These are phyloP conservation scores for Fraxinus xanthoxyloides DNA, from an alignment of 305 asterid genomes.

Conservation along the genomic window DNA sequence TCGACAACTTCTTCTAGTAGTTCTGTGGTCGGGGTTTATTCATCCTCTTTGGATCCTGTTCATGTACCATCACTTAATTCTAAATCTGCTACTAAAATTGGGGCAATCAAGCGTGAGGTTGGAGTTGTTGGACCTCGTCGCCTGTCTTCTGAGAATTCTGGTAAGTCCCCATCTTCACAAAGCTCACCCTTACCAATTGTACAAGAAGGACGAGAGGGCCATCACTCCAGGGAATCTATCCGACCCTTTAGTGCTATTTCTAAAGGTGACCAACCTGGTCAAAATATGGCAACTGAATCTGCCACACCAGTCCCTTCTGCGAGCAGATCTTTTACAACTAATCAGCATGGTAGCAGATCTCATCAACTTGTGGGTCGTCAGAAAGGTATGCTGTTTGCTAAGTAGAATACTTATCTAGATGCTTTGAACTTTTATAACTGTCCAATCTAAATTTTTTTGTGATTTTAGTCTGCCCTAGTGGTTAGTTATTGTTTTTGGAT, in stretches of 20 bases:
- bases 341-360: slow-evolving; percentile 53
- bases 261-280: slow-evolving; percentile 51
- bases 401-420: slow-evolving; percentile 14
- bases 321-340: slow-evolving; percentile 52
- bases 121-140: slow-evolving; percentile 95
- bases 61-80: slow-evolving; percentile 89
- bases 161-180: slow-evolving; percentile 53
- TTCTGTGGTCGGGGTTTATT: slow-evolving; percentile 70
- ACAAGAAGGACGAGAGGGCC: slow-evolving; percentile 46
- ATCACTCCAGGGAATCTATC: slow-evolving; percentile 45
- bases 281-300: slow-evolving; percentile 46
- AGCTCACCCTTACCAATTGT: slow-evolving; percentile 42
- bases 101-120: slow-evolving; percentile 93
- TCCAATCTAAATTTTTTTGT: neutral
- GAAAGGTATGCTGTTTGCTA: slow-evolving; percentile 53
- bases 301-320: slow-evolving; percentile 35
- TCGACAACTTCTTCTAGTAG: slow-evolving; percentile 51
- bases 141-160: slow-evolving; percentile 57
- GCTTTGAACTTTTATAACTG: neutral
- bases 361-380: slow-evolving; percentile 72
- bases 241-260: slow-evolving; percentile 42
- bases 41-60: slow-evolving; percentile 89
- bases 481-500: neutral
- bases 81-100: slow-evolving; percentile 77
- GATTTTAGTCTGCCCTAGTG: slow-evolving; percentile 1